Conservation (phyloP, 495 filamentous ascomycete species). For the Podospora pseudoanserina region DNA sequence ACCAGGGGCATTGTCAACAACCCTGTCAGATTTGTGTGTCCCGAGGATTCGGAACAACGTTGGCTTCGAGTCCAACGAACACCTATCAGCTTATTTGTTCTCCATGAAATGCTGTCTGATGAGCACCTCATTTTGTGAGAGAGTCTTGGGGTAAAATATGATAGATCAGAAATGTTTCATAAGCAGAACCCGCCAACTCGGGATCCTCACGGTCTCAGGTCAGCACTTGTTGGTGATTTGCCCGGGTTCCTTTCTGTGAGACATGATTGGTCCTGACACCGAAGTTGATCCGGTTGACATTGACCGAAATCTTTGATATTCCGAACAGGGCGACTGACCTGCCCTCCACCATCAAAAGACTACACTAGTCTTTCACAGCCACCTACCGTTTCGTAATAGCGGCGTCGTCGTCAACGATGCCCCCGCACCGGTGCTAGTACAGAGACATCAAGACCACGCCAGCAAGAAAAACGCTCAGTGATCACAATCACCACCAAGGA, state of each 20-base stretch:
- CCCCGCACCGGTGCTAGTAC: not conserved
- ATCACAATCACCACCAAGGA: not conserved
- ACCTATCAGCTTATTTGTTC: not conserved
- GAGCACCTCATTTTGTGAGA: not conserved
- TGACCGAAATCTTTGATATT: not conserved
- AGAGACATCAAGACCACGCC: not conserved
- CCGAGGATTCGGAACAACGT: constrained; percentile 1
- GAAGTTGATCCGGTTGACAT: constrained; percentile 3
- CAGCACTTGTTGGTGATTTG: constrained; percentile 8
- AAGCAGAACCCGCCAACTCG: not conserved
- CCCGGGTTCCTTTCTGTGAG: not conserved
- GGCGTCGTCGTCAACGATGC: not conserved
- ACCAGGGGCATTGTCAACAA: constrained; percentile 1
- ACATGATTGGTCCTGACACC: constrained; percentile 8
- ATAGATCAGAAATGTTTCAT: not conserved
- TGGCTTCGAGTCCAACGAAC: not conserved
- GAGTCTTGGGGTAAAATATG: not conserved
- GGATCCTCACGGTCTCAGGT: not conserved
- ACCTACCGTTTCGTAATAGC: not conserved
- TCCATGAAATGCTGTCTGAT: not conserved
- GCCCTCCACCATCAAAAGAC: not conserved
- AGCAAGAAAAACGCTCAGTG: not conserved
- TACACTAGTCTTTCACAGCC: not conserved
- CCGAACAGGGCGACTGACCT: not conserved
- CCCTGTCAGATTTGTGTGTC: not conserved